phyloP scores from a whole-genome alignment of 257 asterid genomes.

The Anisodus tanguticus region DNA sequence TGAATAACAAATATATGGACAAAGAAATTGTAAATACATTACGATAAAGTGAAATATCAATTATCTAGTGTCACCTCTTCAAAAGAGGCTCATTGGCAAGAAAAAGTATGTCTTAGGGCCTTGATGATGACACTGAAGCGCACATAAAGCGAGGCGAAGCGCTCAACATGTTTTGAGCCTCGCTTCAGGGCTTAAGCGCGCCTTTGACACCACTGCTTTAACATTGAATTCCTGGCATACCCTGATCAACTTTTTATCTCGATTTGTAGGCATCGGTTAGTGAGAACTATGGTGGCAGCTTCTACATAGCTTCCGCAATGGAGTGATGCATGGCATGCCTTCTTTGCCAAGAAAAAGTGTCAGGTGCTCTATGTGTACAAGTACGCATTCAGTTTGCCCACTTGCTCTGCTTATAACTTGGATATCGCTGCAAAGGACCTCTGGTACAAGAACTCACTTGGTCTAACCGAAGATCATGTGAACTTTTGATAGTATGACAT shows the following conservation, averaged over 20 bases:
- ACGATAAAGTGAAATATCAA: no score
- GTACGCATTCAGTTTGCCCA: not conserved
- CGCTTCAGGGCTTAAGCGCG: no score
- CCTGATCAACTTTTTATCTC: conserved; percentile 16
- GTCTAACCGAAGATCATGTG: not conserved
- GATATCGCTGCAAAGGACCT: conserved; percentile 16
- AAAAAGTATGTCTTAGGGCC: no score
- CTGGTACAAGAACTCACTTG: conserved; percentile 8
- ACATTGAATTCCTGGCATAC: conserved; percentile 6
- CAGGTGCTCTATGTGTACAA: conserved; percentile 23
- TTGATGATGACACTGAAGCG: no score
- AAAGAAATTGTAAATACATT: no score
- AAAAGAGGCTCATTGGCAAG: no score
- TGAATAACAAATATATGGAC: no score
- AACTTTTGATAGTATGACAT: not conserved
- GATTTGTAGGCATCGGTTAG: conserved; percentile 65
- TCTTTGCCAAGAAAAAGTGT: conserved; percentile 15
- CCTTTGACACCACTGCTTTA: no score
- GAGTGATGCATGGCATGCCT: conserved; percentile 34
- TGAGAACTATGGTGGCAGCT: conserved; percentile 82
- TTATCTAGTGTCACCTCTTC: no score
- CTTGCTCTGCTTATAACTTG: not conserved
- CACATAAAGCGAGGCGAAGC: no score
- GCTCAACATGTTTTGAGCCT: no score
- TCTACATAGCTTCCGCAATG: conserved; percentile 45